Evolutionary conservation across 495 filamentous ascomycete species (phyloP).

Genomic region (Elasticomyces elasticus): DNA sequence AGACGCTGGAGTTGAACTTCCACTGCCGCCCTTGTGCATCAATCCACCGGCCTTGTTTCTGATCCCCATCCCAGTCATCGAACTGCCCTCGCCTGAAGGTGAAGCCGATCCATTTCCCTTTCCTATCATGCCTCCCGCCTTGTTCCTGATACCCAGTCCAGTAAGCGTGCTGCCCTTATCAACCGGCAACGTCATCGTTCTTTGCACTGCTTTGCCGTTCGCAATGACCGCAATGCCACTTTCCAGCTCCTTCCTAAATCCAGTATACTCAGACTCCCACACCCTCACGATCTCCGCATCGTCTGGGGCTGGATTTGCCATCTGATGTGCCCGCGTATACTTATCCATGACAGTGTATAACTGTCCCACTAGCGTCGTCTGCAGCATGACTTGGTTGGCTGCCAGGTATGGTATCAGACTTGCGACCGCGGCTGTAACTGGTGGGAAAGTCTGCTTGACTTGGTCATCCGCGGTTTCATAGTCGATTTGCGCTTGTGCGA

Average conservation of each 20-base stretch:
- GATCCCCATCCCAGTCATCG: conserved; percentile 22
- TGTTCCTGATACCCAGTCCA: conserved; percentile 22
- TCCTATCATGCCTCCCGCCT: not conserved
- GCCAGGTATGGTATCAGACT: conserved; percentile 72
- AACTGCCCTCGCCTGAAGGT: conserved; percentile 16
- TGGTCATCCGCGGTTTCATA: conserved; percentile 77
- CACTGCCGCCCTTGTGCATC: conserved; percentile 5
- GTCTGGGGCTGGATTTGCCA: conserved; percentile 62
- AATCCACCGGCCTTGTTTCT: conserved; percentile 14
- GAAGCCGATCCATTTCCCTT: not conserved
- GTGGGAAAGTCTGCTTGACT: conserved; percentile 64
- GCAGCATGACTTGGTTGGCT: conserved; percentile 62
- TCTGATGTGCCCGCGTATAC: conserved; percentile 61
- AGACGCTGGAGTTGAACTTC: conserved; percentile 2
- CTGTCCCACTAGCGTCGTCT: conserved; percentile 72
- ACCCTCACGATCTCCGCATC: conserved; percentile 60
- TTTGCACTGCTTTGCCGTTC: conserved; percentile 63
- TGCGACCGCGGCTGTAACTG: conserved; percentile 62
- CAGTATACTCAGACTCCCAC: conserved; percentile 58
- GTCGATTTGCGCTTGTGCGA: conserved; percentile 47
- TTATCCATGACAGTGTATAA: conserved; percentile 76
- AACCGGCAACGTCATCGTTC: conserved; percentile 41
- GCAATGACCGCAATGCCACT: conserved; percentile 54
- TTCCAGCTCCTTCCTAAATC: conserved; percentile 62
- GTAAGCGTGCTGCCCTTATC: conserved; percentile 21